phyloP scores from a whole-genome alignment of 441 rosid genomes.

The Gossypium schwendimanii region DNA sequence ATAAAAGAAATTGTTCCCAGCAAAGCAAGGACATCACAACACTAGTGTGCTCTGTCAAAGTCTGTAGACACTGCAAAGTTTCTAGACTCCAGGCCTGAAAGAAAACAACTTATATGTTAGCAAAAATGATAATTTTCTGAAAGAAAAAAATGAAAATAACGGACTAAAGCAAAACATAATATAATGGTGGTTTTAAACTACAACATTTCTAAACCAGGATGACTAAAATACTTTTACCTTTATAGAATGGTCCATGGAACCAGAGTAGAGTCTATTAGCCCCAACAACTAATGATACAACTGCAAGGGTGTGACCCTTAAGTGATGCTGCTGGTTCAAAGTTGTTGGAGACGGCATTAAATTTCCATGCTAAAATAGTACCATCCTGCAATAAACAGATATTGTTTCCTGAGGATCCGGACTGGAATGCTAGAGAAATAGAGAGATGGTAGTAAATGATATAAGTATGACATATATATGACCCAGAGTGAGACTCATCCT shows the following conservation, averaged over 20 bases:
- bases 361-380: conserved; percentile 83
- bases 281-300: conserved; percentile 91
- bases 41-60: conserved; percentile 62
- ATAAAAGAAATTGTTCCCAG: conserved; percentile 97
- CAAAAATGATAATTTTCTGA: background rate
- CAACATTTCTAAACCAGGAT: background rate
- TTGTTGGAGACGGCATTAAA: conserved; percentile 52
- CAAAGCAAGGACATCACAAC: conserved; percentile 98
- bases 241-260: conserved; percentile 88
- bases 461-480: background rate
- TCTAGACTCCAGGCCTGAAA: conserved; percentile 90
- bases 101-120: conserved; percentile 7
- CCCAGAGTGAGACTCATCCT: background rate
- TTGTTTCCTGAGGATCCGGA: background rate
- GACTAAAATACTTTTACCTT: conserved; percentile 37
- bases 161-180: background rate
- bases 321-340: conserved; percentile 86
- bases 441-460: background rate
- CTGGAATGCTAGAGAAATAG: background rate
- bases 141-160: background rate
- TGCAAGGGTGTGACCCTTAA: conserved; percentile 56
- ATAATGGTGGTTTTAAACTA: background rate
- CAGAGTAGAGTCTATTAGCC: conserved; percentile 85
- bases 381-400: conserved; percentile 56
- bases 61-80: conserved; percentile 83